Evolutionary conservation across 169 alveolate species (phyloP), one percentile per base, ranked within the genome.

Genomic region (Miamiensis avidus): DNA sequence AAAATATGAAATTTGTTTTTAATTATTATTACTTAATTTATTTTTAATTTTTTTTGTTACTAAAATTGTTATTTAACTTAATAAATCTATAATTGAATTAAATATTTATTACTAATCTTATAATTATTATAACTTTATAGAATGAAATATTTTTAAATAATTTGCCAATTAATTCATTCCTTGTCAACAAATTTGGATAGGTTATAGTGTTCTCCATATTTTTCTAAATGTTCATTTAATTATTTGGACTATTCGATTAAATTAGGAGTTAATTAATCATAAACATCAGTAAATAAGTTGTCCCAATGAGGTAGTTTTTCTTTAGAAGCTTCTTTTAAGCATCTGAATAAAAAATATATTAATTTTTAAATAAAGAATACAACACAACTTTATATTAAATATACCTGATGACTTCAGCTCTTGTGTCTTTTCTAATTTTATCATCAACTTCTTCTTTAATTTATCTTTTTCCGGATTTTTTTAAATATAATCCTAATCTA

Each of bases 211-310:
- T 94, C 94, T 49, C 89, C 91, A 82, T 95, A 82, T 85, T 90
- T 85, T 34, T 84, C 86, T 1, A 95, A 49, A 82, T 95, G 98
- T 27, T 88, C 92, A n/a, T 81, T 89, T 72, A 95, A 89, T 34
- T 78, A 26, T 29, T 83, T 82, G 49, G 93, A 85, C 86, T 95
- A 93, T 75, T 94, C 93, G 82, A 87, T 83, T 26, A 94, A 32
- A 76, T 91, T 95, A 69, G 92, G 94, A 74, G 95, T 96, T 20
- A 94, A 92, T 75, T 93, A 83, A 65, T 96, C 98, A 90, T 95
- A 98, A 28, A 98, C 99, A 91, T 97, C 98, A 77, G 95, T 97
- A 87, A 98, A 98, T 73, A 98, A 30, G n/a, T 88, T 87, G 81
- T 92, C 88, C 84, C 88, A 83, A 28, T 83, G 76, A 32, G 92